Conservation (phyloP, 208 protist genomes). For the Leishmania braziliensis region DNA sequence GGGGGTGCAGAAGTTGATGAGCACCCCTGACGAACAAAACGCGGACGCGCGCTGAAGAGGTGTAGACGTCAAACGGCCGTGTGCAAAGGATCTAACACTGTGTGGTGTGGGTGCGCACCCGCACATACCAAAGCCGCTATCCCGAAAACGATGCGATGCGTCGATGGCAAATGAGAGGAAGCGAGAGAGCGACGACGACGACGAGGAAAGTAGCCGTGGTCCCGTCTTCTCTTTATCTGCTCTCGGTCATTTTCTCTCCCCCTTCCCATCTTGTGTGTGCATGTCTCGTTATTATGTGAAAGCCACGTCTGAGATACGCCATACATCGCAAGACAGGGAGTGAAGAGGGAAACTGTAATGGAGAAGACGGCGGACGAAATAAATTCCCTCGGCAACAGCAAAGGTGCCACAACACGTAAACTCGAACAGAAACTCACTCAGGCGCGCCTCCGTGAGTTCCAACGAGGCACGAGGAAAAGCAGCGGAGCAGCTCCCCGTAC, state of each 20-base stretch:
- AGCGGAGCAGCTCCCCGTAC: constrained; percentile 9
- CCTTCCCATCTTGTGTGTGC: neutral
- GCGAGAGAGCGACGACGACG: neutral
- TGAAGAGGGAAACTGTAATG: neutral
- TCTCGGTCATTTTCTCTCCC: neutral
- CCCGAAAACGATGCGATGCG: neutral
- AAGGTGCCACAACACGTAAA: neutral
- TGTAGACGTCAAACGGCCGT: neutral
- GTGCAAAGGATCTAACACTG: neutral
- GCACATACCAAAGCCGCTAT: neutral
- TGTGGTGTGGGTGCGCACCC: neutral
- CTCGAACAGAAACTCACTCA: neutral
- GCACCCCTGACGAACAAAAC: neutral
- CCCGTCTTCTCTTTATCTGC: neutral
- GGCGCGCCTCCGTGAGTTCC: neutral
- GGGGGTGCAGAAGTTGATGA: neutral
- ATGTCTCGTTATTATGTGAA: neutral
- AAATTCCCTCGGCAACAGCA: neutral
- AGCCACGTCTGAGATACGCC: neutral
- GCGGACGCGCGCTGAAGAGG: neutral
- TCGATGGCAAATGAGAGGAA: neutral
- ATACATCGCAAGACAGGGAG: neutral
- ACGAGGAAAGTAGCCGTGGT: neutral
- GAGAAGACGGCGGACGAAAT: neutral
- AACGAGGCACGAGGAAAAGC: constrained; percentile 3